Conservation (phyloP, 1,284 basidiomycete genomes). For the Ustilago lituana region DNA sequence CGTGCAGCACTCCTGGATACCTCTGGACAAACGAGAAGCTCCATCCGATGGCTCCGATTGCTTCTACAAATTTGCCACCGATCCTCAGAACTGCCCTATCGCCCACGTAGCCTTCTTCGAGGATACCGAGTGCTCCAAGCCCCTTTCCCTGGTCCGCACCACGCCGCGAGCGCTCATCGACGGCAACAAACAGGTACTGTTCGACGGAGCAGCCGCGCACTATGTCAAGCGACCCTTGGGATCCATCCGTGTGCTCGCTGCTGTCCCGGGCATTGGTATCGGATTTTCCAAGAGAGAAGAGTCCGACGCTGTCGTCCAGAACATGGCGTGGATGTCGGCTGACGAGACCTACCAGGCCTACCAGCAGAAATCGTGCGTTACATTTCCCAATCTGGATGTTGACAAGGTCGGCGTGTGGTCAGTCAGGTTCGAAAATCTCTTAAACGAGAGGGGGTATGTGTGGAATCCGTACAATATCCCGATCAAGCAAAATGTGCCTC, state of each 20-base stretch:
- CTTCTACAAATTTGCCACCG: constrained; percentile 17
- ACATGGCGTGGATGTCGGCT: constrained; percentile 33
- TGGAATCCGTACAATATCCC: constrained; percentile 40
- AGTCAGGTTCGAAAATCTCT: not conserved
- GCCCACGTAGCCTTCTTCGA: constrained; percentile 30
- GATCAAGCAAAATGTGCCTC: constrained; percentile 1
- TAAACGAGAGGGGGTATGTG: constrained; percentile 24
- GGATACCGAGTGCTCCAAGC: constrained; percentile 16
- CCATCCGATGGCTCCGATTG: constrained; percentile 12
- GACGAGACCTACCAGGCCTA: constrained; percentile 11
- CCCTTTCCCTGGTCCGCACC: constrained; percentile 7
- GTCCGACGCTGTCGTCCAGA: constrained; percentile 30
- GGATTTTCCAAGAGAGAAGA: constrained; percentile 30
- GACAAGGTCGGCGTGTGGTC: constrained; percentile 13
- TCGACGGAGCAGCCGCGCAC: constrained; percentile 18
- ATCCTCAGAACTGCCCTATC: constrained; percentile 19
- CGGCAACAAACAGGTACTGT: constrained; percentile 33
- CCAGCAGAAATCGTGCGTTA: constrained; percentile 19
- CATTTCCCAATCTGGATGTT: constrained; percentile 25
- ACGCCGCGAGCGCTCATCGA: constrained; percentile 5
- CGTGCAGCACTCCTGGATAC: constrained; percentile 3
- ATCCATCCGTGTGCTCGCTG: constrained; percentile 31
- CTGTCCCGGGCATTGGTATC: constrained; percentile 21
- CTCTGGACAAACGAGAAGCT: constrained; percentile 21
- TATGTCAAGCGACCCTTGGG: constrained; percentile 12